Base-by-base conservation (phyloP, 306 rosid genomes). In the Sphenostylis stenocarpa region DNA sequence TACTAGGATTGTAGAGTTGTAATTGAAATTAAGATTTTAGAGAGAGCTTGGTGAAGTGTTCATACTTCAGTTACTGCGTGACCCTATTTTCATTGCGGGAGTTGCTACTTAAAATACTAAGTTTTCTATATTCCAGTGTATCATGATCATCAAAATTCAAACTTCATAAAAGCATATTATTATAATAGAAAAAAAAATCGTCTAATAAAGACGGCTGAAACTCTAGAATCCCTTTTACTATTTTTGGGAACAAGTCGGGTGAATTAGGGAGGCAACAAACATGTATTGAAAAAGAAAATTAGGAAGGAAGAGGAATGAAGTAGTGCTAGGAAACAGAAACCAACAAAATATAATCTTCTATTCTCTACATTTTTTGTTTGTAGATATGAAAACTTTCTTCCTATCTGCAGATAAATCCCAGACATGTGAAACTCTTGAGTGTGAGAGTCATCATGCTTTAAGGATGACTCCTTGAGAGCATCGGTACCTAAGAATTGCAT, bases 401-500 rank as follows among this genome's bases (percentile, higher is more conserved):
- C 74, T 66, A 51, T 76, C n/a, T 43, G 44, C 63, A 72, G 79
- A 53, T 67, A 67, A 83, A 41, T 80, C 83, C 87, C 77, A 80
- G 73, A 68, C 79, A 83, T 56, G 83, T 80, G 84, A 83, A 7
- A 10, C 41, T n/a, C n/a, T n/a, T n/a, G n/a, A n/a, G n/a, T n/a
- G 57, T 36, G 70, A 73, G 51, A 63, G 67, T 36, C 26, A 23
- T 49, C 66, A 60, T 67, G 34, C 48, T 56, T 47, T 52, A 66
- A 85, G 57, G 62, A 77, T 65, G 47, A 73, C 77, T 36, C 69
- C 75, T 21, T 74, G 81, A 11, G 90, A 86, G 84, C 95, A 92
- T 74, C 89, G 83, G 63, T 70, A 85, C 77, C 93, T 81, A 26
- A 92, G 91, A 83, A 90, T 78, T 60, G 79, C 90, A 72, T 90